Evolutionary conservation across 176 grass and related monocot genomes (phyloP).

Genomic region (Zoysia japonica): DNA sequence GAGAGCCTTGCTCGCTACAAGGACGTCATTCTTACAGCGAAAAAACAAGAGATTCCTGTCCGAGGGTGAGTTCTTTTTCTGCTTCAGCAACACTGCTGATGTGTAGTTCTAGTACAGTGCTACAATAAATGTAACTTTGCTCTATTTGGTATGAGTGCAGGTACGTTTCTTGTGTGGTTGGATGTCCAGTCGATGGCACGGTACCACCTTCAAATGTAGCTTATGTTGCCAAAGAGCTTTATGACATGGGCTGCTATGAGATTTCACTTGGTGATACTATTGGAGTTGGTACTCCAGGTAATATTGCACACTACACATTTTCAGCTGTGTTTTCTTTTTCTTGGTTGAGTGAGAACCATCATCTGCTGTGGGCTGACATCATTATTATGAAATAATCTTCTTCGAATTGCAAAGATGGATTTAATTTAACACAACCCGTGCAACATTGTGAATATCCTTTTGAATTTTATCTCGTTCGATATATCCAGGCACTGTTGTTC

Average conservation of each 20-base stretch:
- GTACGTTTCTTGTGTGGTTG: conserved; percentile 85
- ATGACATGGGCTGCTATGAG: conserved; percentile 94
- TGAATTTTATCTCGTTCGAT: not conserved
- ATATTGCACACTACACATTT: not conserved
- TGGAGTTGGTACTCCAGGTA: conserved; percentile 93
- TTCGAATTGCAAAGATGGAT: not conserved
- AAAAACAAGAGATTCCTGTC: conserved; percentile 60
- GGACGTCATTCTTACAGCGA: conserved; percentile 78
- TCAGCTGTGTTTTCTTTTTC: not conserved
- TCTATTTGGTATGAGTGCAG: conserved; percentile 26
- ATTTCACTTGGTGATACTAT: conserved; percentile 97
- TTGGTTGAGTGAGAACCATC: not conserved
- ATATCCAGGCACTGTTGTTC: conserved; percentile 58
- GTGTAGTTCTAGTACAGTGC: too few relatives aligned
- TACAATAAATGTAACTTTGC: conserved; percentile 3
- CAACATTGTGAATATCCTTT: not conserved
- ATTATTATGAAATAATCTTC: not conserved
- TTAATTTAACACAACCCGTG: not conserved
- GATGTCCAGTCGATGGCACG: conserved; percentile 79
- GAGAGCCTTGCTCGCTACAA: conserved; percentile 86
- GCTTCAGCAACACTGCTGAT: too few relatives aligned
- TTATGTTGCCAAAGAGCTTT: conserved; percentile 89
- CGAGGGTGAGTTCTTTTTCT: conserved; percentile 62
- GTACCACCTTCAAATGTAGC: conserved; percentile 79
- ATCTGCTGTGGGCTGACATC: not conserved